Conservation (phyloP, 2,329 filamentous ascomycete genomes). For the Sporothrix inflata region DNA sequence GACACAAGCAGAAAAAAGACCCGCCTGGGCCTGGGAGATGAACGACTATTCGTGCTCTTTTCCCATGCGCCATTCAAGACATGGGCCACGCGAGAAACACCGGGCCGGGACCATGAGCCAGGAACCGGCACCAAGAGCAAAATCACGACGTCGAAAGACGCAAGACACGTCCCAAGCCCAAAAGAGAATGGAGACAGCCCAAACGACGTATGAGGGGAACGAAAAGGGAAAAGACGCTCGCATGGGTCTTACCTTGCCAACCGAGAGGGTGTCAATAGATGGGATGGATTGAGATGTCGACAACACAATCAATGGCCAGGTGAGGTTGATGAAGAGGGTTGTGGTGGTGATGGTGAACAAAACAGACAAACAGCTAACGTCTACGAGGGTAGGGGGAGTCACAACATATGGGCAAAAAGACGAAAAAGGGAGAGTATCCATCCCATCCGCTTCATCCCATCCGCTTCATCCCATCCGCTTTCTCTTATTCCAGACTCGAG, state of each 20-base stretch:
- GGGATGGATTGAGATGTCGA: no score
- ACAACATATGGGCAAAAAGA: neutral
- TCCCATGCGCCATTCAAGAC: constrained; percentile 13
- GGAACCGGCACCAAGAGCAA: neutral
- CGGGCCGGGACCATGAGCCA: constrained; percentile 1
- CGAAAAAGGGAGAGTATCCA: neutral
- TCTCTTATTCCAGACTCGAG: neutral
- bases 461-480: neutral
- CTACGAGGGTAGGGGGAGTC: neutral
- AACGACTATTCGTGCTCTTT: neutral
- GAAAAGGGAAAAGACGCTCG: neutral
- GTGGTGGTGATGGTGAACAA: neutral
- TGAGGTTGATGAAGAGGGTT: neutral
- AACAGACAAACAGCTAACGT: neutral
- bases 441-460: neutral
- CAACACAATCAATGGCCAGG: neutral
- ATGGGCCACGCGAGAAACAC: constrained; percentile 13
- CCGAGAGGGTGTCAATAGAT: neutral
- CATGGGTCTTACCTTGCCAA: neutral
- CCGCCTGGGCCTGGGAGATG: neutral
- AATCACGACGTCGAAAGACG: constrained; percentile 1
- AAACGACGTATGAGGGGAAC: neutral
- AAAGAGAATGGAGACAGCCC: neutral
- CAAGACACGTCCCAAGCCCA: neutral
- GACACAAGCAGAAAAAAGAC: constrained; percentile 8